These are phyloP conservation scores for Graphilbum fragrans DNA, from an alignment of 2,329 filamentous ascomycete species.

Conservation along the genomic window DNA sequence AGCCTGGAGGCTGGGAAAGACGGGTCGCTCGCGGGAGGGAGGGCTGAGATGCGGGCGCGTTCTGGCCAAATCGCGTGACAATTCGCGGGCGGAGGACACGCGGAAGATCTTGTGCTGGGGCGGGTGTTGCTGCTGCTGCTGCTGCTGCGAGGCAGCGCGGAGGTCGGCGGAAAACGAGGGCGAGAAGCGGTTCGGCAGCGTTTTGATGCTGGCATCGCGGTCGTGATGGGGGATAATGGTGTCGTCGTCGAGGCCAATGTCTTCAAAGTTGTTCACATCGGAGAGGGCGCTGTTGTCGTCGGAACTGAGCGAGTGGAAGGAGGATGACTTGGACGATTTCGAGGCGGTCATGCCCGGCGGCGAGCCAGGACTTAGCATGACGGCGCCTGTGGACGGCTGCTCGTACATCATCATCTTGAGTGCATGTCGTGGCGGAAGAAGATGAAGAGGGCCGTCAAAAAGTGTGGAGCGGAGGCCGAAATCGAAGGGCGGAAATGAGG, in stretches of 20 bases:
- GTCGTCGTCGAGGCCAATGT: constrained; percentile 72
- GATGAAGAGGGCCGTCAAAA: not conserved
- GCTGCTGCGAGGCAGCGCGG: constrained; percentile 19
- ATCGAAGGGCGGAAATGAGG: no score
- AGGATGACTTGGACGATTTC: constrained; percentile 85
- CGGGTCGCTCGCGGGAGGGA: constrained; percentile 24
- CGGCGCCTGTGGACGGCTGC: constrained; percentile 23
- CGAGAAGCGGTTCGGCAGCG: constrained; percentile 35
- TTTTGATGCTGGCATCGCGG: constrained; percentile 23
- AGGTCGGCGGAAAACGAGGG: constrained; percentile 31
- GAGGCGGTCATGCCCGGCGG: constrained; percentile 69
- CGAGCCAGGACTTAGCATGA: constrained; percentile 44
- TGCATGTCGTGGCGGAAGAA: constrained; percentile 1
- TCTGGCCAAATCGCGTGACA: constrained; percentile 18
- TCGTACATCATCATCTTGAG: constrained; percentile 28
- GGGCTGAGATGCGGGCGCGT: constrained; percentile 21
- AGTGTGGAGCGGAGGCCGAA: not conserved
- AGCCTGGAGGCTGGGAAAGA: constrained; percentile 31
- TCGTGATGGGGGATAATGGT: constrained; percentile 17
- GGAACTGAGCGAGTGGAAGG: constrained; percentile 67
- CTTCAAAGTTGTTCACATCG: constrained; percentile 79
- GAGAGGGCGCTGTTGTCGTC: constrained; percentile 59
- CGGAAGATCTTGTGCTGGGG: not conserved
- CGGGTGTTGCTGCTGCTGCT: constrained; percentile 11
- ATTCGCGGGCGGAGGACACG: constrained; percentile 12